A percentile compares a stretch with the other conserved stretches of the same genome.
Evolutionary conservation across 306 rosid genomes (phyloP).

Genomic region (Cicer chorassanicum): DNA sequence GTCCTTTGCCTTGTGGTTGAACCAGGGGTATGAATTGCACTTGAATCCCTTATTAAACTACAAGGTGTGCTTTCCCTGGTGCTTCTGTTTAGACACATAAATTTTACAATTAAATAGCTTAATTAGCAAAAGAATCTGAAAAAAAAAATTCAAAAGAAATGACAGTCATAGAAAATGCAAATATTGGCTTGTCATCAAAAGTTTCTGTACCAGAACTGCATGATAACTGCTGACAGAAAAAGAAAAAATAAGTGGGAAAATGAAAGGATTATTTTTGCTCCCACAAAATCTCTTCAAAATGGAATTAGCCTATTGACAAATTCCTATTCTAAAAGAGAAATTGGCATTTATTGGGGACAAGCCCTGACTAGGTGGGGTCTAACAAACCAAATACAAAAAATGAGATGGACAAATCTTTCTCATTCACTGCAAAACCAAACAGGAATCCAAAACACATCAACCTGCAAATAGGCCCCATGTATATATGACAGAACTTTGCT

Average conservation of each 20-base stretch:
- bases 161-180: slow-evolving; percentile 29
- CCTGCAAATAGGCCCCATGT: slow-evolving; percentile 60
- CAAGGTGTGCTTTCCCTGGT: slow-evolving; percentile 85
- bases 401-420: slow-evolving; percentile 55
- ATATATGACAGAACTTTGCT: slow-evolving; percentile 46
- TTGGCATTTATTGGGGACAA: slow-evolving; percentile 51
- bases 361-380: slow-evolving; percentile 51
- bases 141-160: background rate
- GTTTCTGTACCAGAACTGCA: slow-evolving; percentile 47
- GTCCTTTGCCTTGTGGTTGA: slow-evolving; percentile 66
- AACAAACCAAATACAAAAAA: slow-evolving; percentile 46
- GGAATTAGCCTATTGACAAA: slow-evolving; percentile 47
- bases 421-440: slow-evolving; percentile 47
- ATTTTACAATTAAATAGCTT: slow-evolving; percentile 12
- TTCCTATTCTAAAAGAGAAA: slow-evolving; percentile 40
- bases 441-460: slow-evolving; percentile 49
- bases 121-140: slow-evolving; percentile 14
- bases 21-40: slow-evolving; percentile 61
- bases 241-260: slow-evolving; percentile 41
- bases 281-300: slow-evolving; percentile 28
- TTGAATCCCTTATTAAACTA: slow-evolving; percentile 70
- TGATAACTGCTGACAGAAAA: slow-evolving; percentile 48
- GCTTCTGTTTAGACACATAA: slow-evolving; percentile 52
- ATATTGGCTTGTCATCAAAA: slow-evolving; percentile 34
- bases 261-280: slow-evolving; percentile 23